Percentiles rank a stretch among this genome's conserved stretches.
Evolutionary conservation across 331 rosid genomes (phyloP).

Genomic region (Rosa hybrid): DNA sequence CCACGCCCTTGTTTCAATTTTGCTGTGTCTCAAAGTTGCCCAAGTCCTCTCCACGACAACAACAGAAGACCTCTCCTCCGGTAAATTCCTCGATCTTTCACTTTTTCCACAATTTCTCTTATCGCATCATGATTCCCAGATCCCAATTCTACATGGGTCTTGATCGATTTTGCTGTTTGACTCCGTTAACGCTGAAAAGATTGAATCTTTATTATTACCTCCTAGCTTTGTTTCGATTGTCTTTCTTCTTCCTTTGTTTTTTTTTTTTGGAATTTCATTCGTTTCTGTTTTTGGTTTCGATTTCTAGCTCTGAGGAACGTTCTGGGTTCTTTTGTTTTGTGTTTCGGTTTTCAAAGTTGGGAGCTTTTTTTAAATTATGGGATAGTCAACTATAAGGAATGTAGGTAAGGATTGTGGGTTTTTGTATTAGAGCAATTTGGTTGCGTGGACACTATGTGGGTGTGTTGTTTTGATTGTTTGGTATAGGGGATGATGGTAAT

Average conservation of each 20-base stretch:
- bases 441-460: background rate
- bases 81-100: slow-evolving; percentile 8
- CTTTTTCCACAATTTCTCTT: background rate
- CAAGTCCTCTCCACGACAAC: background rate
- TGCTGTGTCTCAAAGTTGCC: background rate
- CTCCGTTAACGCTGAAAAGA: background rate
- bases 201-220: slow-evolving; percentile 23
- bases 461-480: background rate
- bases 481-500: too few relatives aligned
- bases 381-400: slow-evolving; percentile 7
- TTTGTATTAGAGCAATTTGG: background rate
- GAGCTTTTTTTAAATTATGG: background rate
- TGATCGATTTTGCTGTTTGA: slow-evolving; percentile 7
- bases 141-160: background rate
- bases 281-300: background rate
- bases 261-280: background rate
- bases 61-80: background rate
- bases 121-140: background rate
- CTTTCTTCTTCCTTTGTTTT: background rate
- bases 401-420: background rate
- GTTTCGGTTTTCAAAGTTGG: background rate
- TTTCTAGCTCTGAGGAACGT: background rate
- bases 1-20: background rate
- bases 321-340: background rate
- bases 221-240: background rate